phyloP scores from a whole-genome alignment of 768 basidiomycete genomes.

The Lactifluus rugatus region DNA sequence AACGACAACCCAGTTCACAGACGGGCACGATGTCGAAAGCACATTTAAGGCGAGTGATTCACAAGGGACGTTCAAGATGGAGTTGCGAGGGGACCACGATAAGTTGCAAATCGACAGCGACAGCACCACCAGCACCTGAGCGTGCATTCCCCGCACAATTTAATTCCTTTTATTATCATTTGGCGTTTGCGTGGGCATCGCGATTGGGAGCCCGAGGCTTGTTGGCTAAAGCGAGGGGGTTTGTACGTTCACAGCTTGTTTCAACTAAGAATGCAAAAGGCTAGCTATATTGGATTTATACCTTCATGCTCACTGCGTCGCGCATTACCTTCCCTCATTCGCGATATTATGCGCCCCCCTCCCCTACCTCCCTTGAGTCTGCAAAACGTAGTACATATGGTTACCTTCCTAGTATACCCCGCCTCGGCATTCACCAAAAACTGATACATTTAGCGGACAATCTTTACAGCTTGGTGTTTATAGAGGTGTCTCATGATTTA shows the following conservation, averaged over 20 bases:
- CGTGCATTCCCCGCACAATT: neutral
- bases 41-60: conserved; percentile 3
- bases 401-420: neutral
- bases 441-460: neutral
- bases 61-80: conserved; percentile 5
- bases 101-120: neutral
- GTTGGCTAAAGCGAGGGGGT: neutral
- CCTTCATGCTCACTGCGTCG: neutral
- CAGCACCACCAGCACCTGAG: conserved; percentile 1
- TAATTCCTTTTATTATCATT: neutral
- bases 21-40: neutral
- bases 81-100: neutral
- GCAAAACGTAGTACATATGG: conserved; percentile 1
- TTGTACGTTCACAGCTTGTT: conserved; percentile 5
- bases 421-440: neutral
- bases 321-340: neutral
- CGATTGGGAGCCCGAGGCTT: neutral
- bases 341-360: neutral
- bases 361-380: neutral
- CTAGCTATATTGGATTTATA: conserved; percentile 5
- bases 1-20: conserved; percentile 14
- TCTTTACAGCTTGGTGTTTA: neutral
- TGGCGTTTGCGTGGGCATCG: neutral
- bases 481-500: neutral
- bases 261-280: conserved; percentile 3